Base-by-base conservation (phyloP, 2,329 filamentous ascomycete genomes). In the Amylocarpus encephaloides region DNA sequence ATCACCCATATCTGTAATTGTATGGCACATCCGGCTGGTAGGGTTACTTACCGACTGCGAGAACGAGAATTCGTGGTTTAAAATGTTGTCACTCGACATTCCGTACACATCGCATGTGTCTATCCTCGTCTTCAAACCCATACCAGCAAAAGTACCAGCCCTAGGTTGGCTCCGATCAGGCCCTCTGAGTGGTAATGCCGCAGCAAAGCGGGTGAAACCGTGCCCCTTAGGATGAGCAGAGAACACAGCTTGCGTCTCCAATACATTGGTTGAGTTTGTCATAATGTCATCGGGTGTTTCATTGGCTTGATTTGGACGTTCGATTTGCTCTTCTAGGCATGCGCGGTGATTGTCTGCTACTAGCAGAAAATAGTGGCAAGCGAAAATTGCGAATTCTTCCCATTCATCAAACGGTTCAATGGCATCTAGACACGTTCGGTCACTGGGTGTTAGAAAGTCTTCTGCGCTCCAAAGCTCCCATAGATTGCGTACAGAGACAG, bases 331-430 rank as follows among this genome's bases (percentile, higher is more conserved):
- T 26, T 16, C 12, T 29, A 12, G 22, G 7, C 22, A 4, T 26
- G 22, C 22, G 22, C 22, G 22, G 22, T 7, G 7, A 41, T 50
- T 59, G 22, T 59, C 44, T 12, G 88, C 88, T 45, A 81, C 73
- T 7, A 95, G 73, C 39, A 96, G 70, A 59, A 91, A 86, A 67
- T 95, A 95, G 67, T 96, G 91, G 32, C 83, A 82, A 2, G 80
- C 82, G 66, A 94, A 95, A 1, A 95, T 72, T 2, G 86, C 83
- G 64, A 96, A 90, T 62, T 96, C 92, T 67, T 97, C 92, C 89
- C 89, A 95, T 68, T 96, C 91, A 66, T 97, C 92, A 64, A 97
- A 96, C 1, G 85, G 82, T 63, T 96, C 92, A 13, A 90, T 68
- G 1, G 70, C 64, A 59, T 95, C 85, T 12, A 96, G 69, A 10